Base-by-base conservation (phyloP, 106 monocot genomes). In the Acorus gramineus region DNA sequence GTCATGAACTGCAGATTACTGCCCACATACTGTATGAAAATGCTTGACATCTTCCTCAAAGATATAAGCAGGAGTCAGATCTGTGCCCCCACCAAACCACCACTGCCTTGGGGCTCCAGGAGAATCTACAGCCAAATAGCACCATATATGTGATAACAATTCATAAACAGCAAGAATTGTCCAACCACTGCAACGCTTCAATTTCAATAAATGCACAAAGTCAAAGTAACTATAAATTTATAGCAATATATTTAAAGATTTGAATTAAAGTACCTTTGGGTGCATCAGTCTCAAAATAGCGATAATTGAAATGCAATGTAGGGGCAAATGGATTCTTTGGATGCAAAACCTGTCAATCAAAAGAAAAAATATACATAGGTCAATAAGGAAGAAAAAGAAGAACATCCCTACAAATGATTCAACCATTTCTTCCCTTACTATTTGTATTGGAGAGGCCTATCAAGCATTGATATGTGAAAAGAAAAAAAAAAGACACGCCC, bases 51-150 rank as follows among this genome's bases (percentile, higher is more conserved):
- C 98, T 61, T 99, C 98, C 79, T 99, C 92, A 76, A 92, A 83
- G 54, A 99, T 77, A 74, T 99, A 99, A 4, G 98, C 77, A 84
- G 98, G 98, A 69, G 98, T 99, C 59, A 92, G 74, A 78, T 99
- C 98, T 56, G 98, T 99, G 14, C 98, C 98, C 73, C 98, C 98
- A 63, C 98, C 98, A 82, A 99, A 99, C 98, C 98, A 99, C 98
- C 98, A 99, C 59, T 89, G 92, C 55, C 92, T 88, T 56, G 98
- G 98, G 52, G 92, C 98, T 55, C 98, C 98, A 76, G 98, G 92
- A 69, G 79, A 51, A 89, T 99, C 98, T 99, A 79, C 59, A 82
- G 56, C 1, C 43, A 71, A 12, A 70, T 56, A 10, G 10, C n/a
- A n/a, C 13, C 6, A 56, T 56, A 10, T 12, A 10, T 56, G 13